Evolutionary conservation across 2,329 filamentous ascomycete species (phyloP), one percentile per base, ranked within the genome.

Genomic region (Raffaelea ambrosiae): DNA sequence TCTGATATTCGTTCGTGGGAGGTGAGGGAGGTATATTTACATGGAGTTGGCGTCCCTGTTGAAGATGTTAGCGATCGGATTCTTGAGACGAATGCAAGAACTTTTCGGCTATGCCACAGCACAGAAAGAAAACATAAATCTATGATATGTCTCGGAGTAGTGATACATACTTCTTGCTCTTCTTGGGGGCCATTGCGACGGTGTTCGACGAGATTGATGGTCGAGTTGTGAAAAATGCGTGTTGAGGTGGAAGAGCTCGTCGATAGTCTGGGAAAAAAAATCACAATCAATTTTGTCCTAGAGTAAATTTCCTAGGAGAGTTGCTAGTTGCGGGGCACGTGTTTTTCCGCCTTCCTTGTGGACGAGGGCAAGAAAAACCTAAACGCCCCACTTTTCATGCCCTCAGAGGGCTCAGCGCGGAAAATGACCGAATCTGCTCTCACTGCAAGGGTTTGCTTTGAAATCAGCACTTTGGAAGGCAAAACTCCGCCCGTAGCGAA

Each of bases 121-220:
- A 4, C 8, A 13, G 26, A 19, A 43, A 29, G 8, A 21, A 20
- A 8, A 23, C 39, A 9, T 41, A 19, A 16, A 36, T 36, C 7
- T n/a, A 8, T 5, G 33, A 20, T 33, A n/a, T n/a, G 31, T 9
- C 31, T 9, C 9, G 16, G 31, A 16, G 16, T n/a, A n/a, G 8
- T 19, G 3, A 42, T 16, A 48, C 50, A 36, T 46, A 50, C 54
- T 56, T 56, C 53, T 87, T 91, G 71, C 69, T 76, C 83, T 88
- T 89, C 66, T 78, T 69, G 64, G 73, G 72, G 64, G 76, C 77
- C 77, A 81, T 85, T 78, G 70, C 76, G 75, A 70, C 60, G 59
- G 45, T 49, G 52, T 44, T 49, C 31, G 49, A 43, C n/a, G 59
- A 70, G 76, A 68, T 56, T 54, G 33, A 22, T 35, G 44, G 38